Evolutionary conservation across 305 asterid genomes (phyloP), one percentile per base, ranked within the genome.

Genomic region (Rubia balearica): DNA sequence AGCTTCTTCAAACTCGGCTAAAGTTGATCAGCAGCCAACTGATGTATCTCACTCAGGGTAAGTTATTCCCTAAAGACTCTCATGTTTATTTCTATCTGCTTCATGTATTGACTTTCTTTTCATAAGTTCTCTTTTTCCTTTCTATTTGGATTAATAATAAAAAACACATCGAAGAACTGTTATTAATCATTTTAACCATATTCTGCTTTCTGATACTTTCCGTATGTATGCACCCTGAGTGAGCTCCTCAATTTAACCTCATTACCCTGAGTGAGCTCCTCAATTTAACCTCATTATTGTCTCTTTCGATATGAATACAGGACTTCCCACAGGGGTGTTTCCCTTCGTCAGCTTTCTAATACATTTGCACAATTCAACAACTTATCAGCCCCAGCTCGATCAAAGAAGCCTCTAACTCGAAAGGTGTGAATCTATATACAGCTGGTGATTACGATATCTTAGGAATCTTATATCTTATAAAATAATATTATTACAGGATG

Each of bases 301-400:
- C 59, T 68, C 8, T 75, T 40, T 67, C 62, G 66, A 38, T 46
- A 61, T 65, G 71, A n/a, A 59, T 74, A 55, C 85, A 91, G 97
- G 88, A 85, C 64, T 76, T 53, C 87, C 0, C 82, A 84, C 45
- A 85, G 97, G 72, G 66, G 75, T 62, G 70, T 78, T 77, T 82
- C 82, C 2, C 88, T 93, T 76, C 95, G 96, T 72, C 98, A 91
- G 71, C 89, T 94, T 67, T 94, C 98, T 72, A 89, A 77, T 83
- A 87, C 81, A 71, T 94, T 94, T 78, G 79, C 96, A 0, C 98
- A 94, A 78, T 91, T 94, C 81, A 94, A 83, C 77, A 94, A 86
- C 76, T 79, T 94, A 78, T 87, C 78, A 73, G 69, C 89, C 65
- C 87, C 96, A 63, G 59, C 82, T 61, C 86, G 91, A 69, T 81